Evolutionary conservation across 495 filamentous ascomycete species (phyloP), one percentile per base, ranked within the genome.

Genomic region (Podospora appendiculata): DNA sequence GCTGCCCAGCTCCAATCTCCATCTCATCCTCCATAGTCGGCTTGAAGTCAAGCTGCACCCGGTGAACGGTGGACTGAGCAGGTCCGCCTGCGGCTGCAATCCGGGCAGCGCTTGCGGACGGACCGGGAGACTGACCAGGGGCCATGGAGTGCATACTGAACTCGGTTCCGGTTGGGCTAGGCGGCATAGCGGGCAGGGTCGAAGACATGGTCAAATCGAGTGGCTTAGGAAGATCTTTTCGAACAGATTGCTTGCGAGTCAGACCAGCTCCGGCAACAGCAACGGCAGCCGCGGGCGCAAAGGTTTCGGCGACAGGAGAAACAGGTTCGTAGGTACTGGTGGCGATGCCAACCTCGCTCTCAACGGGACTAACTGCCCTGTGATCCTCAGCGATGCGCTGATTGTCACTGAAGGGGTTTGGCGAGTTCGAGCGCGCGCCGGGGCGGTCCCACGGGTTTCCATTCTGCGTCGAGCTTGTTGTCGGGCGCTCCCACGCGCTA

Each of bases 1-100:
- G 76, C 50, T 89, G 81, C 56, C 93, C 93, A 43, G 83, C 76
- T 41, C 71, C 77, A 10, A 99, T 80, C 41, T 76, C 86, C 58
- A 99, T 69, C 66, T 99, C 93, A 60, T 99, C 93, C 3, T 87
- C 86, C 79, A 95, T 84, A 4, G 88, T 90, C 2, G 93, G 94
- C 60, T 81, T 87, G 70, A 97, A 99, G 65, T 96, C 93, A 57
- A 97, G 79, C 64, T 97, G 93, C 33, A 96, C 89, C 52, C 93
- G 88, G 66, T 99, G 85, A 52, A 93, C 87, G 34, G 77, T 70
- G 1, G 70, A 68, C 53, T 81, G 78, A 6, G 70, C 64, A 1
- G 83, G 78, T 16, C 74, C 74, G 50, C 78, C 82, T 49, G 74
- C 77, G 19, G 78, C 77, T 16, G 79, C 75, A 43, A 79, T 79